Conservation (phyloP, 2,329 filamentous ascomycete genomes). For the Xylaria arbuscula region DNA sequence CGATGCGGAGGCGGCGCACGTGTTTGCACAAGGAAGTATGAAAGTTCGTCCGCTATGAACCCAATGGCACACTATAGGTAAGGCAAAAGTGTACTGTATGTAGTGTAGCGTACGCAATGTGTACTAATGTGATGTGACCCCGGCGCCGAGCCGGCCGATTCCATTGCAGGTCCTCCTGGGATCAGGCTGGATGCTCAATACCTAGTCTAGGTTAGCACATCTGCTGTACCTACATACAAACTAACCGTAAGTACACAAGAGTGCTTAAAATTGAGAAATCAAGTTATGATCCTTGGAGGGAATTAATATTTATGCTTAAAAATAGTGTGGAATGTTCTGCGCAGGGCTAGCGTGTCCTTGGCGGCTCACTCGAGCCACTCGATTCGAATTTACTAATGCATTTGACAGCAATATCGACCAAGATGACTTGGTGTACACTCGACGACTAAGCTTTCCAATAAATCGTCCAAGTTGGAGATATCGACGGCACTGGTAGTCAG, state of each 20-base stretch:
- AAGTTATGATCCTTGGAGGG: slow-evolving; percentile 12
- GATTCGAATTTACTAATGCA: slow-evolving; percentile 33
- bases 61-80: slow-evolving; percentile 17
- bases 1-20: slow-evolving; percentile 25
- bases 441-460: slow-evolving; percentile 6
- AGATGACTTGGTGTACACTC: slow-evolving; percentile 6
- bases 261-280: slow-evolving; percentile 9
- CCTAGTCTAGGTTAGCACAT: neutral
- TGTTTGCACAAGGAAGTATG: slow-evolving; percentile 22
- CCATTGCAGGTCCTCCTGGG: slow-evolving; percentile 30
- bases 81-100: neutral
- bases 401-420: slow-evolving; percentile 28
- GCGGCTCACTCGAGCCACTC: slow-evolving; percentile 27
- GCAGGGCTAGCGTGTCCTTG: slow-evolving; percentile 28
- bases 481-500: neutral
- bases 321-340: slow-evolving; percentile 33
- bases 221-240: neutral
- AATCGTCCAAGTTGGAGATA: neutral
- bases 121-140: slow-evolving; percentile 13
- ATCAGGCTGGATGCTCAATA: neutral
- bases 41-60: slow-evolving; percentile 2
- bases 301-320: slow-evolving; percentile 37
- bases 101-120: neutral
- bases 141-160: slow-evolving; percentile 33
- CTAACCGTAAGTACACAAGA: neutral